Base-by-base conservation (phyloP, 768 basidiomycete genomes). In the Podaxis sp. region DNA sequence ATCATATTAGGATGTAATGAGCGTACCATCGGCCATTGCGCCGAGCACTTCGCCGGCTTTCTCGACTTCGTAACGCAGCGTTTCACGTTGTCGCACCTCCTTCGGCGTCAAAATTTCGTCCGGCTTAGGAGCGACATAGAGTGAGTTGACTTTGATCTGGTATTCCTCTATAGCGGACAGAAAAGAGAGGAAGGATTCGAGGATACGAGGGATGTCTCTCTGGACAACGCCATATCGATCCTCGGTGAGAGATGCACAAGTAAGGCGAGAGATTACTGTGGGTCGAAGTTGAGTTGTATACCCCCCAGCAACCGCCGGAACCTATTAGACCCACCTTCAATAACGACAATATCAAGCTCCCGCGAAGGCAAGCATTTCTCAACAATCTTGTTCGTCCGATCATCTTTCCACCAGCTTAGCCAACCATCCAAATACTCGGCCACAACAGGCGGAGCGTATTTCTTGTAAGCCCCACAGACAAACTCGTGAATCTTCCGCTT, bases 201-300 rank as follows among this genome's bases (percentile, higher is more conserved):
- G 72, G 30, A 93, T 86, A 63, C 85, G 87, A 0, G 93, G 89
- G 19, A 93, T 91, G 70, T 95, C 94, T 11, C 90, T 80, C 71
- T 95, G 94, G 12, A 94, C 91, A 38, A 88, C 84, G 22, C 93
- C 93, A 69, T 88, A 94, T 19, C 82, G 80, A 75, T 96, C 93
- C 72, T 95, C 94, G 0, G 80, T 78, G 13, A 95, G 75, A 3
- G 93, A 95, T 0, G 87, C 85, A 63, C 87, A 89, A 6, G 84
- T 80, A 7, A 95, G 77, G 54, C 82, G 80, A 1, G 89, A 83
- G 3, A 95, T 77, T 4, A 85, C 92, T 93, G 67, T 15, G 40
- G 46, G 59, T 30, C 8, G 26, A 63, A 33, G n/a, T 6, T 66
- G 33, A 62, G 56, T 30, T 26, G 17, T 49, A 33, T 26, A 15